phyloP scores from a whole-genome alignment of 2,329 filamentous ascomycete genomes.

The Aureobasidium sp. region DNA sequence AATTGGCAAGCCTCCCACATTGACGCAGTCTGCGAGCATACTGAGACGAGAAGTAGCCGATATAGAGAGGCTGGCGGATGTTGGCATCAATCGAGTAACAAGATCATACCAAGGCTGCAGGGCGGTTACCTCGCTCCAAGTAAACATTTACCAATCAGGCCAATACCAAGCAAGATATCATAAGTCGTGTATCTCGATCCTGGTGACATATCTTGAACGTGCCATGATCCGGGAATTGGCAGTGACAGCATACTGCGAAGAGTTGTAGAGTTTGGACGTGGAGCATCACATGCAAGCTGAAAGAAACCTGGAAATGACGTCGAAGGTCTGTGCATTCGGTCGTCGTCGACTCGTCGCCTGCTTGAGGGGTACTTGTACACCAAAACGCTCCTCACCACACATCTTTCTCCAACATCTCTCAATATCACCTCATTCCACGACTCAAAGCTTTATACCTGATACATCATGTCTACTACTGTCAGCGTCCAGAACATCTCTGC shows the following conservation, averaged over 20 bases:
- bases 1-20: too few species aligned
- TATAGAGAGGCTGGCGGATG: too few species aligned
- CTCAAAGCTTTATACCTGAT: not conserved
- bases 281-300: not conserved
- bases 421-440: not conserved
- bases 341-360: not conserved
- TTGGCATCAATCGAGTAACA: too few species aligned
- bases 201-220: not conserved
- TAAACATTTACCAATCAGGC: not conserved
- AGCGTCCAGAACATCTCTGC: slow-evolving; percentile 83
- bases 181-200: not conserved
- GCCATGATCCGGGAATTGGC: too few species aligned
- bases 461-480: slow-evolving; percentile 57
- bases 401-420: not conserved
- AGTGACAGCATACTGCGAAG: not conserved
- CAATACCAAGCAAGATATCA: not conserved
- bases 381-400: not conserved
- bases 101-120: not conserved
- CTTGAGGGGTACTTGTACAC: not conserved
- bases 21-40: too few species aligned
- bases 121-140: not conserved
- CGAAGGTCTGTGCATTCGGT: not conserved
- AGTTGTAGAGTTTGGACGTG: not conserved
- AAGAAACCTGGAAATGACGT: not conserved
- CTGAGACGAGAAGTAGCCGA: too few species aligned